These are phyloP conservation scores for Inga oerstediana DNA, from an alignment of 306 rosid genomes.

Conservation along the genomic window DNA sequence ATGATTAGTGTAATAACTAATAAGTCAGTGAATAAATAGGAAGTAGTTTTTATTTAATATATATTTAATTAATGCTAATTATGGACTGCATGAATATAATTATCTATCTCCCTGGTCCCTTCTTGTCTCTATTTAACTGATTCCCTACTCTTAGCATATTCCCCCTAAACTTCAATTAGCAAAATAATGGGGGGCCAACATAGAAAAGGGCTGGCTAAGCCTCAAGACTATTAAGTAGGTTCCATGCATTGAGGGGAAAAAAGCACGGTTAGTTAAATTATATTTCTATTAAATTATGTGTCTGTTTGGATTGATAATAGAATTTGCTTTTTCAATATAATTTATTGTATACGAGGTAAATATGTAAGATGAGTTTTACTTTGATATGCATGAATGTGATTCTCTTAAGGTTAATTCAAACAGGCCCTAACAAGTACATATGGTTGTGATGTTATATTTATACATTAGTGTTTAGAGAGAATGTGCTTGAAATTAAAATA, in stretches of 20 bases:
- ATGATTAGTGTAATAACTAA: not conserved
- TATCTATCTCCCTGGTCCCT: constrained; percentile 25
- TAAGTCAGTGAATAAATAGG: constrained; percentile 21
- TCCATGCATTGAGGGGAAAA: not conserved
- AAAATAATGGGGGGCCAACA: not conserved
- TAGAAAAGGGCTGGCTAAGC: not conserved
- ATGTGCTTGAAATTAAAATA: too few species aligned
- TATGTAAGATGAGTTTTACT: too few species aligned
- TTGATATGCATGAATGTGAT: too few species aligned
- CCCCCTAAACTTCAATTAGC: not conserved
- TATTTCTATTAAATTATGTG: too few species aligned
- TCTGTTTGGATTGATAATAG: too few species aligned
- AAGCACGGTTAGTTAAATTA: too few species aligned
- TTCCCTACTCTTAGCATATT: not conserved
- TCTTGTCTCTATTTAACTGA: constrained; percentile 16
- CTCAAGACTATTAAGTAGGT: not conserved
- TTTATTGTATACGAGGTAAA: too few species aligned
- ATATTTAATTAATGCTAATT: not conserved
- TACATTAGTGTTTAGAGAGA: too few species aligned
- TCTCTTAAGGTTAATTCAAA: too few species aligned
- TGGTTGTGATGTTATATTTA: too few species aligned
- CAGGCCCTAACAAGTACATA: too few species aligned
- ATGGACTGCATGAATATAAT: constrained; percentile 10
- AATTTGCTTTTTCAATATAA: accelerated
- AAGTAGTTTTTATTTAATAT: not conserved